Conservation (phyloP, 2,329 filamentous ascomycete genomes). For the Stagonosporopsis rhizophila region DNA sequence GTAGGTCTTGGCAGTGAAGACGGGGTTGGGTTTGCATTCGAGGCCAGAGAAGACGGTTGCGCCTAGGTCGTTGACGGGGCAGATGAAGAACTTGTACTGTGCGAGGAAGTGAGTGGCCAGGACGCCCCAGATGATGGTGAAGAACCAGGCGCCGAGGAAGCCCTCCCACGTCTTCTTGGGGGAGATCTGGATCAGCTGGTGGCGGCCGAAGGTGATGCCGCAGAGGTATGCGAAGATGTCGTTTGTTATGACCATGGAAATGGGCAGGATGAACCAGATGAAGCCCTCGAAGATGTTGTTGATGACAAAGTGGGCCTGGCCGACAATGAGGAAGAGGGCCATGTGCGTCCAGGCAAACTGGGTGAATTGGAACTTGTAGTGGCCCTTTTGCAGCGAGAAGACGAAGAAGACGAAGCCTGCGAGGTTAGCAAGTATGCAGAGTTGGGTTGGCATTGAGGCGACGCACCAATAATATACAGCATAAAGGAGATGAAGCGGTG, state of each 20-base stretch:
- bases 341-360: constrained; percentile 99
- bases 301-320: constrained; percentile 99
- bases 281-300: constrained; percentile 99
- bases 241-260: constrained; percentile 94
- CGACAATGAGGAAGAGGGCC: constrained; percentile 96
- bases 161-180: constrained; percentile 99
- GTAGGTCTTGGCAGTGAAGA: constrained; percentile 82
- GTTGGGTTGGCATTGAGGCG: neutral
- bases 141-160: constrained; percentile 95
- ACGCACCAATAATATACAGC: constrained; percentile 92
- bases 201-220: constrained; percentile 94
- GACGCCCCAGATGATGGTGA: constrained; percentile 87
- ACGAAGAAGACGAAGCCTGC: constrained; percentile 98
- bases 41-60: constrained; percentile 92
- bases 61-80: constrained; percentile 94
- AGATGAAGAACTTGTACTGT: constrained; percentile 96
- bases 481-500: constrained; percentile 99
- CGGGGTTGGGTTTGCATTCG: constrained; percentile 87
- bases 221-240: constrained; percentile 99
- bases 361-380: constrained; percentile 98
- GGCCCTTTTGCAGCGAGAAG: constrained; percentile 88
- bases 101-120: constrained; percentile 82
- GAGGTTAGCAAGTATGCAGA: constrained; percentile 31
- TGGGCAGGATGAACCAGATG: constrained; percentile 99
- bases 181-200: constrained; percentile 95